phyloP scores from a whole-genome alignment of 148 eudicot species.

The Camellia granthamiana region DNA sequence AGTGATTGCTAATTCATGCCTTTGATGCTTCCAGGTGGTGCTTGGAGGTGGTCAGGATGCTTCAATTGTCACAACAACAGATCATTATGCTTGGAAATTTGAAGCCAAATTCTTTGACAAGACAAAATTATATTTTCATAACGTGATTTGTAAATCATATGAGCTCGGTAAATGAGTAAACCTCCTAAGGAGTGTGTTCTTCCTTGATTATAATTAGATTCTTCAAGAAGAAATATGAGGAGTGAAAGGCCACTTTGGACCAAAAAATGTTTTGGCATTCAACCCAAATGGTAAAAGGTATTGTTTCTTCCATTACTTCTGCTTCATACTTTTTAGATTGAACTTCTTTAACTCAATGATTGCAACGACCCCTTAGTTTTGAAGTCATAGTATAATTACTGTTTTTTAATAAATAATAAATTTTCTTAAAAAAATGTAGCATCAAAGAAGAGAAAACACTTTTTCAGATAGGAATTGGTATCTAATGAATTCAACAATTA shows the following conservation, averaged over 20 bases:
- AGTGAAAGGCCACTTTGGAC: constrained; percentile 98
- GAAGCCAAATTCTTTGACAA: constrained; percentile 94
- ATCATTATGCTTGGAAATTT: constrained; percentile 92
- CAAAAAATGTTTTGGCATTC: constrained; percentile 91
- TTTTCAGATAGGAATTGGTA: no score
- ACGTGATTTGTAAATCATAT: background rate
- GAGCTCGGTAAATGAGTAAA: background rate
- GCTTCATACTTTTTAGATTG: background rate
- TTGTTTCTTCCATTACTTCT: background rate
- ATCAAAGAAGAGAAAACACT: no score
- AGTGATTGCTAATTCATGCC: background rate
- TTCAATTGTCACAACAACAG: constrained; percentile 69
- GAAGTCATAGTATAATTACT: background rate
- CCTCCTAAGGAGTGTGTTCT: background rate
- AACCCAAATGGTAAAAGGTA: constrained; percentile 97
- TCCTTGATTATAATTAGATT: constrained; percentile 40
- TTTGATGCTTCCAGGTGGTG: constrained; percentile 88
- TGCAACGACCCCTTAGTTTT: background rate
- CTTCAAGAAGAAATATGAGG: constrained; percentile 70
- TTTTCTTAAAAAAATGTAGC: no score
- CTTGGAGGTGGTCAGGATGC: constrained; percentile 49
- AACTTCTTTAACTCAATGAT: background rate
- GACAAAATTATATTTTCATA: constrained; percentile 30
- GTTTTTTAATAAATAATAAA: no score
- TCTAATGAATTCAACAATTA: no score